Evolutionary conservation across 305 asterid genomes (phyloP).

Genomic region (Euphrasia arctica): DNA sequence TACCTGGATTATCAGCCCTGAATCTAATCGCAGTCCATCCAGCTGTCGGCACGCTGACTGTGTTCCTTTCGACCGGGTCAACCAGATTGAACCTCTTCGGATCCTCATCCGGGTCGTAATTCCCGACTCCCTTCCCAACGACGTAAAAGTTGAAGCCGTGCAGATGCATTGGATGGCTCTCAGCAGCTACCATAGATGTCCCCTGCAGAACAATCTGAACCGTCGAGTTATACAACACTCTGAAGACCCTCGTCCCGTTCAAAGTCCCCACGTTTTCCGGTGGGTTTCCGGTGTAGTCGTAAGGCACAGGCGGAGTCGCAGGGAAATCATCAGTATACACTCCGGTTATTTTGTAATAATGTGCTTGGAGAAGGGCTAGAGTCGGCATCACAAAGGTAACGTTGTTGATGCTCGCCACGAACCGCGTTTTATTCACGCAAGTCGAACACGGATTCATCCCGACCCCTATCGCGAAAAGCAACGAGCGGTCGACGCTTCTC

Average conservation of each 20-base stretch:
- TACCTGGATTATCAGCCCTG: slow-evolving; percentile 78
- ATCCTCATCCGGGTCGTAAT: slow-evolving; percentile 49
- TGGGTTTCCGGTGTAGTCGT: no score
- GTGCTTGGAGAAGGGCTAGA: no score
- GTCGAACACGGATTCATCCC: no score
- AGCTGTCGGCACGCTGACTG: slow-evolving; percentile 56
- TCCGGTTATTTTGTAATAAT: no score
- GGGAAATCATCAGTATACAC: no score
- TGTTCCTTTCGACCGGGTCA: slow-evolving; percentile 71
- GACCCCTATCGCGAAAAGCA: no score
- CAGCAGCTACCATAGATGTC: slow-evolving; percentile 56
- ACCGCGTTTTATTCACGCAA: no score
- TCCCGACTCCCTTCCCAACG: slow-evolving; percentile 59
- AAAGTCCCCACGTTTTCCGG: no score
- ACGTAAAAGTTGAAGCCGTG: slow-evolving; percentile 64
- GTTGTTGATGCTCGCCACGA: slow-evolving; percentile 47
- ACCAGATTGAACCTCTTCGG: slow-evolving; percentile 52
- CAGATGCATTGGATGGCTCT: slow-evolving; percentile 71
- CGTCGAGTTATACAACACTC: slow-evolving; percentile 43
- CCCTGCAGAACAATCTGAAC: slow-evolving; percentile 71
- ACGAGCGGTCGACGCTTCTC: no score
- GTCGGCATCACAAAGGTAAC: slow-evolving; percentile 55
- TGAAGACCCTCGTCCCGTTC: no score
- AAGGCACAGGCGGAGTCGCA: no score
- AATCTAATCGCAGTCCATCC: slow-evolving; percentile 53